Conservation (phyloP, 2,329 filamentous ascomycete species). For the Fragosphaeria purpurea region DNA sequence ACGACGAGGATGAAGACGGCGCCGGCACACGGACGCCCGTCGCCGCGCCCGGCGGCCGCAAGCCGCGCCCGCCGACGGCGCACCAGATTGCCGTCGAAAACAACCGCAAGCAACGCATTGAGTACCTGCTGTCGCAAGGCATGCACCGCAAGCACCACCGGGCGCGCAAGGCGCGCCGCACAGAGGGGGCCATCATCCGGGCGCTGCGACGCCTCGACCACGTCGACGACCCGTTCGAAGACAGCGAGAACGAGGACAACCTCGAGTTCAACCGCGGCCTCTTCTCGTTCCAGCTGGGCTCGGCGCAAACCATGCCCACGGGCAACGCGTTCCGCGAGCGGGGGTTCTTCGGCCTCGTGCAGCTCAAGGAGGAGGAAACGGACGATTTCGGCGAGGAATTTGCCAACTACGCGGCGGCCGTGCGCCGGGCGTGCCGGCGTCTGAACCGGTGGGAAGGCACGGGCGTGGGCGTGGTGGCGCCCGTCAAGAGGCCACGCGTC, state of each 20-base stretch:
- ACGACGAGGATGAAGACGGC: slow-evolving; percentile 10
- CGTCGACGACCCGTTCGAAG: slow-evolving; percentile 45
- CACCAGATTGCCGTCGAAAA: slow-evolving; percentile 74
- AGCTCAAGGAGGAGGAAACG: slow-evolving; percentile 45
- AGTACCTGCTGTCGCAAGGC: slow-evolving; percentile 69
- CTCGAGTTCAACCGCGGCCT: slow-evolving; percentile 19
- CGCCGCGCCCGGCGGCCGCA: slow-evolving; percentile 32
- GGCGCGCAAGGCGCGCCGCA: slow-evolving; percentile 49
- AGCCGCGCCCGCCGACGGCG: slow-evolving; percentile 66
- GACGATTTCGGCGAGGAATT: slow-evolving; percentile 73
- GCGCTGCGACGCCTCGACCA: slow-evolving; percentile 54
- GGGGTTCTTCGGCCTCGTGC: slow-evolving; percentile 55
- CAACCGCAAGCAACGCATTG: slow-evolving; percentile 69
- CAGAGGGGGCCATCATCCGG: slow-evolving; percentile 57
- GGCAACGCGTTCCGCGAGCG: slow-evolving; percentile 39
- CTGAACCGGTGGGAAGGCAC: slow-evolving; percentile 59
- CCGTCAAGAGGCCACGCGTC: slow-evolving; percentile 31
- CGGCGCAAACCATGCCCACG: slow-evolving; percentile 13
- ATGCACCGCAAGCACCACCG: slow-evolving; percentile 56
- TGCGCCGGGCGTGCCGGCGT: slow-evolving; percentile 53
- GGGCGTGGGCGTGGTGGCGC: slow-evolving; percentile 32
- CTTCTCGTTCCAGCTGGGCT: slow-evolving; percentile 10
- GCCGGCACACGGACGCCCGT: slow-evolving; percentile 3
- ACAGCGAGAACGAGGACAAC: slow-evolving; percentile 51
- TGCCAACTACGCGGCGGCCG: slow-evolving; percentile 52